Evolutionary conservation across 495 filamentous ascomycete genomes (phyloP).

Genomic region (Penicillium bovifimosum): DNA sequence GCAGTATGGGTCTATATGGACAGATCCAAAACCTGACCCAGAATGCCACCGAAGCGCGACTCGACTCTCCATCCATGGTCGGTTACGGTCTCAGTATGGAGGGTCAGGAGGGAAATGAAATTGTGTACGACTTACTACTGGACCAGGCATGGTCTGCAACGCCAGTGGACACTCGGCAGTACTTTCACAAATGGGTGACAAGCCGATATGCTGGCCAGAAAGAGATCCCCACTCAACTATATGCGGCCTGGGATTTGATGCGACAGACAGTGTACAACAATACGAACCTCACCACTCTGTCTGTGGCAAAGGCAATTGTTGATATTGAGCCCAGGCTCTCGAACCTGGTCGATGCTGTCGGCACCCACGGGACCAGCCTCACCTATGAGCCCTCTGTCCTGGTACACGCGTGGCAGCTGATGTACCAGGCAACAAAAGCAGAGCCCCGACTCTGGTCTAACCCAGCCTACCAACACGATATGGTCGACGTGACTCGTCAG

Average conservation of each 20-base stretch:
- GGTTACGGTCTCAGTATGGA: conserved; percentile 47
- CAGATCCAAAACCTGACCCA: conserved; percentile 46
- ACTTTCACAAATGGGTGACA: conserved; percentile 46
- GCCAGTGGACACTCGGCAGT: conserved; percentile 40
- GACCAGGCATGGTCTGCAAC: conserved; percentile 45
- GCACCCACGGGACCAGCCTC: conserved; percentile 38
- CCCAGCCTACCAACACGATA: conserved; percentile 43
- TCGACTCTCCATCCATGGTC: conserved; percentile 33
- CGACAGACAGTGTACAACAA: conserved; percentile 48
- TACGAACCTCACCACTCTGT: conserved; percentile 37
- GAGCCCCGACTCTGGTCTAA: conserved; percentile 40
- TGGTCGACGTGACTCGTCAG: conserved; percentile 49
- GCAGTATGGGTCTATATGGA: conserved; percentile 48
- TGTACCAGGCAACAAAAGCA: conserved; percentile 33
- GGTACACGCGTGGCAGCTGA: conserved; percentile 36
- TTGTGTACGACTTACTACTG: conserved; percentile 47
- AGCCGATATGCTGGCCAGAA: conserved; percentile 37
- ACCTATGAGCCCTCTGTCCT: conserved; percentile 39
- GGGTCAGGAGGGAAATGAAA: conserved; percentile 52
- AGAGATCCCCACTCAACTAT: conserved; percentile 30
- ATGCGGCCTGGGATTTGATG: conserved; percentile 44
- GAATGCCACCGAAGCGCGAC: conserved; percentile 41
- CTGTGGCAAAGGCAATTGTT: conserved; percentile 45
- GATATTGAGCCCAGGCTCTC: conserved; percentile 39
- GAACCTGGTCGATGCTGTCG: conserved; percentile 33